Base-by-base conservation (phyloP, 805 yeast species). In the Candida ortonii region DNA sequence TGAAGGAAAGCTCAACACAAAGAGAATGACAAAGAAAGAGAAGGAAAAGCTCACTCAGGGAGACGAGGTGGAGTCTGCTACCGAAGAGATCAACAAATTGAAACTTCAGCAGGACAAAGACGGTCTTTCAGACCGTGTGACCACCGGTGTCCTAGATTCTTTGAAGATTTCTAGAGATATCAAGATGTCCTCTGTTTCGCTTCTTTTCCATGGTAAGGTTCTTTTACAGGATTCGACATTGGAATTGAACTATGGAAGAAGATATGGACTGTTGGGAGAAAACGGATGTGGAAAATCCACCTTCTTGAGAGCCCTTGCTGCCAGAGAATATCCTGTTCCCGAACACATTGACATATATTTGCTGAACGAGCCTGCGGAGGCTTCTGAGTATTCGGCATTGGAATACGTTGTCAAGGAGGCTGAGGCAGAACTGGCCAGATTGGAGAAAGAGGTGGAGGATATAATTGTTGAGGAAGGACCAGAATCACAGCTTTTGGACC, bases 241-340 rank as follows among this genome's bases (percentile, higher is more conserved):
- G 51, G 98, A 93, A 70, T 78, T 93, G 66, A 93, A 93, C 70
- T 90, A 80, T 64, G 98, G 97, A 61, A 84, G 97, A 70, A 82
- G 96, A 67, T 93, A 93, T 62, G 98, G 98, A 69, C 73, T 93
- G 44, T 74, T 93, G 58, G 98, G 98, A 57, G 97, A 89, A 67
- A 93, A 93, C 65, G 98, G 98, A 49, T 93, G 97, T 71, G 98
- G 98, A 70, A 93, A 93, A 68, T 88, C 97, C 30, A 93, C 98
- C 16, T 80, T 93, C 55, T 70, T 93, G 61, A 86, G 86, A 65
- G 84, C 97, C 25, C 65, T 93, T 53, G 97, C 97, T 39, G 94
- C 95, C 33, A 79, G 96, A 64, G 98, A 93, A 67, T 93, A 74
- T 67, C 98, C 98, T 39, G 74, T 90, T 51, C 97, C 98, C 27